Conservation (phyloP, 1,284 basidiomycete species). For the Ceratobasidium theobromae region DNA sequence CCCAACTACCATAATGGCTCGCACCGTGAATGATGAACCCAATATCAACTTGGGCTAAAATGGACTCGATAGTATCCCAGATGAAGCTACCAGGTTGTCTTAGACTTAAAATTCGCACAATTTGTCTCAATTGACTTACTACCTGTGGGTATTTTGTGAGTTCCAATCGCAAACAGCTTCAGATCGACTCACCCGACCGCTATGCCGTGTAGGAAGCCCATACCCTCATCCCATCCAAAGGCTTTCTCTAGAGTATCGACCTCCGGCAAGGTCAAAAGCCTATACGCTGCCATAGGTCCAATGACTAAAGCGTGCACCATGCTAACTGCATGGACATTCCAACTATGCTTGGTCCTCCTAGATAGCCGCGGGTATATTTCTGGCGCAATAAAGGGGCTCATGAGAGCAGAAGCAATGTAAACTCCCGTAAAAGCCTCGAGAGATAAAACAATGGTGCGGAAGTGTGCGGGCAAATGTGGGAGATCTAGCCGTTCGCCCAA, state of each 20-base stretch:
- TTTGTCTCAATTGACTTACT: conserved; percentile 30
- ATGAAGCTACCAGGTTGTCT: conserved; percentile 47
- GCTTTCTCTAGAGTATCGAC: conserved; percentile 29
- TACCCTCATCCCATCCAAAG: conserved; percentile 33
- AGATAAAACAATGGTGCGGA: conserved; percentile 22
- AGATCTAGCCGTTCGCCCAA: conserved; percentile 24
- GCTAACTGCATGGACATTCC: conserved; percentile 35
- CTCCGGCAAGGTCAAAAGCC: neutral
- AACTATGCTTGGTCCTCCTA: conserved; percentile 18
- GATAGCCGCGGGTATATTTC: conserved; percentile 28
- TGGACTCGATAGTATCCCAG: conserved; percentile 62
- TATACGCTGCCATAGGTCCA: conserved; percentile 32
- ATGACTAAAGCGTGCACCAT: conserved; percentile 32
- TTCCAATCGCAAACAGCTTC: neutral
- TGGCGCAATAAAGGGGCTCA: conserved; percentile 32
- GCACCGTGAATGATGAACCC: conserved; percentile 69
- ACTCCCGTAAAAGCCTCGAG: conserved; percentile 17
- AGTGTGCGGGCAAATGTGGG: conserved; percentile 29
- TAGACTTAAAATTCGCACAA: neutral
- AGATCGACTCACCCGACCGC: conserved; percentile 33
- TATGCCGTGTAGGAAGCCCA: conserved; percentile 33
- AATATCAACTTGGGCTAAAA: conserved; percentile 55
- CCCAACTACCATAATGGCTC: neutral
- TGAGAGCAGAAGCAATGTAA: conserved; percentile 23
- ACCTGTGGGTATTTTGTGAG: conserved; percentile 29